These are phyloP conservation scores for Moelleriella libera DNA, from an alignment of 2,329 filamentous ascomycete genomes.

Conservation along the genomic window DNA sequence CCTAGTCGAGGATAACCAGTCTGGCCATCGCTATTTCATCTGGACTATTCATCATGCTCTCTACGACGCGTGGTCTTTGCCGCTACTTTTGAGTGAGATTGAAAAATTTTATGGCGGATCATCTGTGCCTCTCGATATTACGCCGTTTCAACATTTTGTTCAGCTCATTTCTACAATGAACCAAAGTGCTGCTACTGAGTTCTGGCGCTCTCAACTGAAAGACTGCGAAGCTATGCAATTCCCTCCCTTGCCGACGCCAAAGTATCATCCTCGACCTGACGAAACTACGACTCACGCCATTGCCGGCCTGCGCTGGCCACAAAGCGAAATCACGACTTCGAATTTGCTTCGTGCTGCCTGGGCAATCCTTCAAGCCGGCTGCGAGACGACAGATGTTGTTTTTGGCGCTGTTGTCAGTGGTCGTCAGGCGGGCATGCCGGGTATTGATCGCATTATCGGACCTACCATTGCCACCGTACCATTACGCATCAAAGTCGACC, in stretches of 20 bases:
- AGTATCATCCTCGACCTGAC: slow-evolving; percentile 2
- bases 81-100: slow-evolving; percentile 26
- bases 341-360: not conserved
- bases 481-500: slow-evolving; percentile 14
- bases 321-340: not conserved
- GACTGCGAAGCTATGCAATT: not conserved
- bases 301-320: not conserved
- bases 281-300: slow-evolving; percentile 1
- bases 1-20: slow-evolving; percentile 2
- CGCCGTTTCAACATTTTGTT: slow-evolving; percentile 2
- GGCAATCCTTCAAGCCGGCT: not conserved
- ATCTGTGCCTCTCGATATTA: not conserved
- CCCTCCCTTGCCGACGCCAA: slow-evolving; percentile 2
- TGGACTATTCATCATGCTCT: slow-evolving; percentile 36
- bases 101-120: slow-evolving; percentile 20
- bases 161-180: not conserved
- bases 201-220: not conserved
- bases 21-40: slow-evolving; percentile 2
- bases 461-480: slow-evolving; percentile 16
- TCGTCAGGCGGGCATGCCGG: slow-evolving; percentile 9
- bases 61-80: slow-evolving; percentile 39
- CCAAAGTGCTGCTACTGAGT: not conserved
- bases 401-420: slow-evolving; percentile 13
- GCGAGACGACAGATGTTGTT: slow-evolving; percentile 10
- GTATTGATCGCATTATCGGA: slow-evolving; percentile 11